Evolutionary conservation across 1,139 yeast species (phyloP).

Genomic region (Saccharomyces hybrid): DNA sequence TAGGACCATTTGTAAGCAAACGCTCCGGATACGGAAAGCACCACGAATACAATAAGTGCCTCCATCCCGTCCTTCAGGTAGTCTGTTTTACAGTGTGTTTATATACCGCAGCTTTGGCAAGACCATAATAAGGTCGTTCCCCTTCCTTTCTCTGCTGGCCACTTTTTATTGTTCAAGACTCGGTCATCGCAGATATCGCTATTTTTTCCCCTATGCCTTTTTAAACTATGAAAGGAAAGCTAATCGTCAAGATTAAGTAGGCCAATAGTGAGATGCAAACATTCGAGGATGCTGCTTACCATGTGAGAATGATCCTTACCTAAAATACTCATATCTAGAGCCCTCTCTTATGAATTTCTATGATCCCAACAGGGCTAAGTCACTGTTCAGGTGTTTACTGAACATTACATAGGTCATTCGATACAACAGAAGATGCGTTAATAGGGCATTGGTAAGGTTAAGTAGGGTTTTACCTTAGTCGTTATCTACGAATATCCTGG

Average conservation of each 20-base stretch:
- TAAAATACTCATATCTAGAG: not conserved
- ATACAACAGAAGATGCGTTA: too few species aligned
- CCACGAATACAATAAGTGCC: constrained; percentile 10
- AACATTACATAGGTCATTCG: too few species aligned
- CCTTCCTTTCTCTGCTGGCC: not conserved
- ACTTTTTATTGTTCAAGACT: not conserved
- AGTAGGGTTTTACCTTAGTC: too few species aligned
- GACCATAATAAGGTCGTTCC: not conserved
- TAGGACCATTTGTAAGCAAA: constrained; percentile 17
- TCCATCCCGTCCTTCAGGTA: constrained; percentile 14
- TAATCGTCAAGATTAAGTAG: not conserved
- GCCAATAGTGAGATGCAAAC: too few species aligned
- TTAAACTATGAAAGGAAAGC: not conserved
- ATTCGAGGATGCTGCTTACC: too few species aligned
- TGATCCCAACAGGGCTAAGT: too few species aligned
- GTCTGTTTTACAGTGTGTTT: too few species aligned
- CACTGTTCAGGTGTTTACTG: too few species aligned
- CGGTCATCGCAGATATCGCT: not conserved
- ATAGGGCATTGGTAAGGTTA: too few species aligned
- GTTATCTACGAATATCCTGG: too few species aligned
- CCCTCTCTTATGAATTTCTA: too few species aligned
- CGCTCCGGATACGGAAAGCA: constrained; percentile 11
- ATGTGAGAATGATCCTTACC: not conserved
- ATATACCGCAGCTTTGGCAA: not conserved
- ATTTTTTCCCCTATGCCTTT: too few species aligned